These are phyloP conservation scores for Trichopus zeylanicus DNA, from an alignment of 116 monocot genomes.

Conservation along the genomic window DNA sequence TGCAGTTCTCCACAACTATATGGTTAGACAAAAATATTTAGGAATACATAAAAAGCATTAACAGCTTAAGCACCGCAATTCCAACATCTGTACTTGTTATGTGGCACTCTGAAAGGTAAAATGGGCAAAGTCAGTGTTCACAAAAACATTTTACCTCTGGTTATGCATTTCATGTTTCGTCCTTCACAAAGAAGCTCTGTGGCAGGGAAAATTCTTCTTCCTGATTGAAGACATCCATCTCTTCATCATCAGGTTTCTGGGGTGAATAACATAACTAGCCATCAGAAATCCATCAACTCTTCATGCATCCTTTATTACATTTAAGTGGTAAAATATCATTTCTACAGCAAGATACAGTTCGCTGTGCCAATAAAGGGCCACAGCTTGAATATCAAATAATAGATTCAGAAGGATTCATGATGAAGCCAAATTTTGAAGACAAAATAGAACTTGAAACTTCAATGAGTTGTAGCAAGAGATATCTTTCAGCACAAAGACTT, in stretches of 20 bases:
- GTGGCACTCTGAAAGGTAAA: too few relatives aligned
- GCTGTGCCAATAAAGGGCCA: too few relatives aligned
- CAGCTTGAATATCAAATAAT: not conserved
- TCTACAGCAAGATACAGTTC: too few relatives aligned
- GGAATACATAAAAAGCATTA: too few relatives aligned
- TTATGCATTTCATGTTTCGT: conserved; percentile 23
- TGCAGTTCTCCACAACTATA: too few relatives aligned
- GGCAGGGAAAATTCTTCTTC: conserved; percentile 56
- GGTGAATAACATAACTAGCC: not conserved
- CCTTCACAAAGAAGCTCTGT: conserved; percentile 40
- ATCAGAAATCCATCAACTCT: not conserved
- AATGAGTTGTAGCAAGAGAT: not conserved
- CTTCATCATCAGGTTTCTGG: conserved; percentile 62
- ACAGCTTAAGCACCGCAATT: too few relatives aligned
- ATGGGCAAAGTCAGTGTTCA: not conserved
- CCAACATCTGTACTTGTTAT: too few relatives aligned
- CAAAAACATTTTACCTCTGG: not conserved
- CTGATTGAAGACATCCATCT: conserved; percentile 29
- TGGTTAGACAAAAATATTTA: too few relatives aligned
- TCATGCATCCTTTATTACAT: too few relatives aligned
- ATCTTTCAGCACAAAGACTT: too few relatives aligned
- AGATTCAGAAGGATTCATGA: not conserved
- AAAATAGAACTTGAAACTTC: not conserved
- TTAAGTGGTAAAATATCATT: too few relatives aligned
- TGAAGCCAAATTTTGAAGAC: not conserved